These are phyloP conservation scores for Hortiboletus flavorubellus DNA, from an alignment of 768 basidiomycete genomes.

Conservation along the genomic window DNA sequence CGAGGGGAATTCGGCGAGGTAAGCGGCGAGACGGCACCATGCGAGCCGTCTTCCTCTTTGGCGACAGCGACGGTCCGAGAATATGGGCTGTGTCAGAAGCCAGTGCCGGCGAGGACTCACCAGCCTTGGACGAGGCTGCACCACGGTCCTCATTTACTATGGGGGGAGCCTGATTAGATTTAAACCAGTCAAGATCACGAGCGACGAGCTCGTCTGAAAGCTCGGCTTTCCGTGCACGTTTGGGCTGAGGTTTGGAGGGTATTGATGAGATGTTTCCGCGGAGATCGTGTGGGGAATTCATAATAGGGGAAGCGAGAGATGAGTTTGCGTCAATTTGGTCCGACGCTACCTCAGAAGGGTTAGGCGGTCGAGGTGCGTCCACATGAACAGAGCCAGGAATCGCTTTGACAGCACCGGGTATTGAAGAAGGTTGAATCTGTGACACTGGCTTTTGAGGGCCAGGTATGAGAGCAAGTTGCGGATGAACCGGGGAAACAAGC, in stretches of 20 bases:
- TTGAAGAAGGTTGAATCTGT: background rate
- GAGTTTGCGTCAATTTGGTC: background rate
- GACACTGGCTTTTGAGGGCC: background rate
- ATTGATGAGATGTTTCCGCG: background rate
- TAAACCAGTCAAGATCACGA: conserved; percentile 32
- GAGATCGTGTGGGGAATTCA: background rate
- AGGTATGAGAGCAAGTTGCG: background rate
- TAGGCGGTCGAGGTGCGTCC: background rate
- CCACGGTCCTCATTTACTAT: background rate
- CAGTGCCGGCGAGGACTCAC: background rate
- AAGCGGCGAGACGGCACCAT: conserved; percentile 24
- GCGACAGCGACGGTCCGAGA: background rate
- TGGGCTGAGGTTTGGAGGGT: conserved; percentile 26
- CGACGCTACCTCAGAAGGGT: background rate
- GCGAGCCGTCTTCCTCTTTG: conserved; percentile 24
- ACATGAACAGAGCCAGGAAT: background rate
- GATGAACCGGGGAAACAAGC: background rate
- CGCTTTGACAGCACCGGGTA: background rate
- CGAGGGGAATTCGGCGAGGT: conserved; percentile 16
- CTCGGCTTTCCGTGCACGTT: conserved; percentile 20
- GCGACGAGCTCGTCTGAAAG: conserved; percentile 24
- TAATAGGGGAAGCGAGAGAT: background rate
- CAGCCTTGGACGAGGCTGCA: background rate
- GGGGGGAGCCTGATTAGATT: conserved; percentile 7
- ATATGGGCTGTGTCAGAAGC: background rate